Percentiles rank a stretch among this genome's conserved stretches.
Evolutionary conservation across 2,329 filamentous ascomycete species (phyloP).

Genomic region (Phialocephala sp.): DNA sequence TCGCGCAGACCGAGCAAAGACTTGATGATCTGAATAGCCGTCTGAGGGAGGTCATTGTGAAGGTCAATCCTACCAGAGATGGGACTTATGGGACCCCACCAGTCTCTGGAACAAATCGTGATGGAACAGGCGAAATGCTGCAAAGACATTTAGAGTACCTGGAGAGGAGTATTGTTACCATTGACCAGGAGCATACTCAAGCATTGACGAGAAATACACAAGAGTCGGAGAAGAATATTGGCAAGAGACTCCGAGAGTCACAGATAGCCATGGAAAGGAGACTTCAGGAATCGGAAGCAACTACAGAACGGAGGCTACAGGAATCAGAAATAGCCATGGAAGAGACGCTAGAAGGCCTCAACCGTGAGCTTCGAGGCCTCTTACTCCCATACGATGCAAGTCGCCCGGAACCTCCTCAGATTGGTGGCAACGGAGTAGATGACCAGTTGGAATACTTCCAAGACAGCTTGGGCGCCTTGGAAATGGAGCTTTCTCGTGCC

Average conservation of each 20-base stretch:
- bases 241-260: neutral
- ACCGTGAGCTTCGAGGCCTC: slow-evolving; percentile 66
- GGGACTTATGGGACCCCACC: slow-evolving; percentile 34
- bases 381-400: slow-evolving; percentile 55
- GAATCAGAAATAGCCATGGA: slow-evolving; percentile 46
- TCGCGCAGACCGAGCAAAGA: slow-evolving; percentile 67
- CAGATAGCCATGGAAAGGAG: slow-evolving; percentile 16
- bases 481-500: slow-evolving; percentile 41
- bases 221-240: slow-evolving; percentile 13
- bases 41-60: slow-evolving; percentile 69
- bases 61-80: slow-evolving; percentile 58
- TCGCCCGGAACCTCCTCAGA: slow-evolving; percentile 63
- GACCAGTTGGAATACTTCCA: slow-evolving; percentile 74
- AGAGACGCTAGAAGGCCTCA: slow-evolving; percentile 65
- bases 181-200: slow-evolving; percentile 59
- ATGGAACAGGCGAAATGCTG: slow-evolving; percentile 30
- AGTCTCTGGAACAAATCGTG: slow-evolving; percentile 49
- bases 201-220: slow-evolving; percentile 12
- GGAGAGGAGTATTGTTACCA: slow-evolving; percentile 65
- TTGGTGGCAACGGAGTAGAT: slow-evolving; percentile 62
- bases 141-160: slow-evolving; percentile 65
- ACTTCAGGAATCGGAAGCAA: slow-evolving; percentile 19
- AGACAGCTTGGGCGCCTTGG: slow-evolving; percentile 59
- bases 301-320: slow-evolving; percentile 11
- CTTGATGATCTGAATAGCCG: slow-evolving; percentile 71